A percentile compares a stretch with the other conserved stretches of the same genome.
Evolutionary conservation across 2,329 filamentous ascomycete species (phyloP).

Genomic region (Botrytis galanthina): DNA sequence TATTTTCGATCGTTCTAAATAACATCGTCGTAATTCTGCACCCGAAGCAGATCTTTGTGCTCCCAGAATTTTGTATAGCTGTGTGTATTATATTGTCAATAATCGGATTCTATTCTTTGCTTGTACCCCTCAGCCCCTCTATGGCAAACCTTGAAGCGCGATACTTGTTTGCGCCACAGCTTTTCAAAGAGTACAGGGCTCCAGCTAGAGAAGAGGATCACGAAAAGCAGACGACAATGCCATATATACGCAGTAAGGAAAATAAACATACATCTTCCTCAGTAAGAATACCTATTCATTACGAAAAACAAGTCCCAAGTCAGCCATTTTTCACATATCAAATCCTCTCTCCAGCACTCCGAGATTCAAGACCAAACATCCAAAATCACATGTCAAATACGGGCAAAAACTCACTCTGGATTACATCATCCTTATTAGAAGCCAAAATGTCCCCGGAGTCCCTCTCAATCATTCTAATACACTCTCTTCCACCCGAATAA

Average conservation of each 20-base stretch:
- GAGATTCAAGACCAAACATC: neutral
- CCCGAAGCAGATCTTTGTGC: conserved; percentile 38
- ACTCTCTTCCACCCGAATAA: neutral
- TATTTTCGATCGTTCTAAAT: conserved; percentile 43
- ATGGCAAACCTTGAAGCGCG: neutral
- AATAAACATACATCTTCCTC: conserved; percentile 39
- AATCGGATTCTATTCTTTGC: neutral
- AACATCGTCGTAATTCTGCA: conserved; percentile 42
- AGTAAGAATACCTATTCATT: conserved; percentile 34
- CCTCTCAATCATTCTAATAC: conserved; percentile 15
- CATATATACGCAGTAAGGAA: neutral
- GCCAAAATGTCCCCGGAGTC: neutral
- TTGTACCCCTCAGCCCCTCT: neutral
- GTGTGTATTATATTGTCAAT: conserved; percentile 22
- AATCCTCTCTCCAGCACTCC: no score
- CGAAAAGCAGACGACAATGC: neutral
- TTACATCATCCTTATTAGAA: conserved; percentile 25
- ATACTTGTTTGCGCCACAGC: neutral
- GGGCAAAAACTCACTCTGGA: conserved; percentile 29
- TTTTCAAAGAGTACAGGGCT: neutral
- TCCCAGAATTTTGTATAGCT: conserved; percentile 42
- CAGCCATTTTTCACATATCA: neutral
- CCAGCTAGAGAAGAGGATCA: neutral
- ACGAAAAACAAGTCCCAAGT: neutral
- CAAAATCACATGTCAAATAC: conserved; percentile 36